These are phyloP conservation scores for Trichoderma atrobrunneum DNA, from an alignment of 2,329 filamentous ascomycete genomes.

Conservation along the genomic window DNA sequence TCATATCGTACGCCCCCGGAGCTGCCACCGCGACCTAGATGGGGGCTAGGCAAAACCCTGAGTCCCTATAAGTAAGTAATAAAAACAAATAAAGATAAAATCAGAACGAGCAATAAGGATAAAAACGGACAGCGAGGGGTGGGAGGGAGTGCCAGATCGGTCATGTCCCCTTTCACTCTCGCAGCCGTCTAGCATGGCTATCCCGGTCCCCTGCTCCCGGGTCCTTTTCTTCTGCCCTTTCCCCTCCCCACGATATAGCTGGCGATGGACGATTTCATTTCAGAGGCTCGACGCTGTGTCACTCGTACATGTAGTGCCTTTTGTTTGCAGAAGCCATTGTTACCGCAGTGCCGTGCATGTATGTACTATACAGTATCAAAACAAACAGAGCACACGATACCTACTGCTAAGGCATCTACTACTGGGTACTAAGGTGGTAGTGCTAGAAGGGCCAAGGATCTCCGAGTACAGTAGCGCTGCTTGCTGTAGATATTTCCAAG, in stretches of 20 bases:
- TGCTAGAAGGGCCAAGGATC: neutral
- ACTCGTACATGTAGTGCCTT: neutral
- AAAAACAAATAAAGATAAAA: neutral
- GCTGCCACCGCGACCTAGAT: neutral
- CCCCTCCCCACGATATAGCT: neutral
- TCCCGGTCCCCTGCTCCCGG: neutral
- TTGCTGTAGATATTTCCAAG: neutral
- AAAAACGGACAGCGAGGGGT: neutral
- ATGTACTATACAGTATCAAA: neutral
- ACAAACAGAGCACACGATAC: neutral
- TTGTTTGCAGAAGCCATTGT: neutral
- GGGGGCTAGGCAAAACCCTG: neutral
- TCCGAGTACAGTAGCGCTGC: neutral
- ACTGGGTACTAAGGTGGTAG: too few species aligned
- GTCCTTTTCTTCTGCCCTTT: neutral
- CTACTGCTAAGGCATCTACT: neutral
- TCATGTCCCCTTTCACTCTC: neutral
- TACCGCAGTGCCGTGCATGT: neutral
- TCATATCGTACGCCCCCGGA: neutral
- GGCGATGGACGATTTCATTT: neutral
- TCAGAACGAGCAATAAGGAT: neutral
- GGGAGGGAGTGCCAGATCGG: slow-evolving; percentile 5
- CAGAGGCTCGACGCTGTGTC: neutral
- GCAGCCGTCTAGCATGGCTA: neutral
- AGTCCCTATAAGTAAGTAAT: neutral